Conservation (phyloP, 208 protist genomes). For the Strigomonas galati region DNA sequence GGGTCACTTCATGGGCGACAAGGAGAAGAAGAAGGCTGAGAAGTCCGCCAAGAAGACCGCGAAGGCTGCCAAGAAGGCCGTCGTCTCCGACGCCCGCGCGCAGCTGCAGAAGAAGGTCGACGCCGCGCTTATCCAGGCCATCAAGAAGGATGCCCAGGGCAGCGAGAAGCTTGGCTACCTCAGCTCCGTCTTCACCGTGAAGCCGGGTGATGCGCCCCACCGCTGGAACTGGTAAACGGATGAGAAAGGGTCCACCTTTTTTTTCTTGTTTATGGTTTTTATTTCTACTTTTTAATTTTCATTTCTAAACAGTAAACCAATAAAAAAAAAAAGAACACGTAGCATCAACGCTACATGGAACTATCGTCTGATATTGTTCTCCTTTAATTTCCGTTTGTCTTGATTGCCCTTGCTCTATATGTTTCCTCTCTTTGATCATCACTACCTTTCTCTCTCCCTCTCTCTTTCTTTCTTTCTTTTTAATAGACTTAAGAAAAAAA, state of each 20-base stretch:
- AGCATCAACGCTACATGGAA: too few relatives aligned
- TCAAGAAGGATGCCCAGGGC: constrained; percentile 68
- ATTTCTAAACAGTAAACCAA: background rate
- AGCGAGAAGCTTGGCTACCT: constrained; percentile 80
- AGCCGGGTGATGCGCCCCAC: constrained; percentile 78
- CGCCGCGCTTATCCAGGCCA: constrained; percentile 62
- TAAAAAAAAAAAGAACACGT: background rate
- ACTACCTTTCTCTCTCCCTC: background rate
- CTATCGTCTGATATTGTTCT: too few relatives aligned
- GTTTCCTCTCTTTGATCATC: too few relatives aligned
- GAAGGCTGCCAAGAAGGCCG: constrained; percentile 56
- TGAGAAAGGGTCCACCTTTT: constrained; percentile 1
- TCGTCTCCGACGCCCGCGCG: constrained; percentile 64
- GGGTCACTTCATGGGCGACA: constrained; percentile 84
- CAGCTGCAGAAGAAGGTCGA: constrained; percentile 80
- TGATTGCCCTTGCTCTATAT: too few relatives aligned
- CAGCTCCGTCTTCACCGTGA: constrained; percentile 83
- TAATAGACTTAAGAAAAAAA: background rate
- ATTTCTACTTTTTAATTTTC: background rate
- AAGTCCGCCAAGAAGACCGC: constrained; percentile 66
- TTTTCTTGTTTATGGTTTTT: constrained; percentile 1
- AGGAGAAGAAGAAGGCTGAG: constrained; percentile 68
- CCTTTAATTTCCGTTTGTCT: too few relatives aligned
- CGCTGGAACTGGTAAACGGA: constrained; percentile 63
- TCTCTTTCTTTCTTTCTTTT: background rate